Base-by-base conservation (phyloP, 2,329 filamentous ascomycete genomes). In the Grosmannia serpens region DNA sequence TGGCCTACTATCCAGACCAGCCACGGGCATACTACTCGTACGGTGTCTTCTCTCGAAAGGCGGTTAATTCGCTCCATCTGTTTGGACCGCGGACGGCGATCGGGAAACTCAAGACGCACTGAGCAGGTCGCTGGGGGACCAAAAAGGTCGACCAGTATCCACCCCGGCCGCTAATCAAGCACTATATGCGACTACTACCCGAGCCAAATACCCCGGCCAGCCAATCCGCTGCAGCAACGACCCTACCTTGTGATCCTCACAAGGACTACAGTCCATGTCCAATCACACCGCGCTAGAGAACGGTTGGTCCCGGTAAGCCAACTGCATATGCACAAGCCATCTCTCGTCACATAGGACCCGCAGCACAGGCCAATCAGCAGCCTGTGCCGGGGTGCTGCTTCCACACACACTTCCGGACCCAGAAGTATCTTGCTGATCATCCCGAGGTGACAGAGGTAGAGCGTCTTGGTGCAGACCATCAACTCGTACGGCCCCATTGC, bases 261-360 rank as follows among this genome's bases (percentile, higher is more conserved):
- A 44, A 33, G 31, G 31, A 24, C 47, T 41, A 24, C 10, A 13
- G 63, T 58, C 67, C 66, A 62, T 67, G 67, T 54, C 24, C 22
- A 22, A 53, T 63, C 60, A 60, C 60, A 60, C 31, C 24, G 59
- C 61, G 60, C 61, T 63, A 61, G 61, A 15, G 60, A 61, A 61
- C 62, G 62, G 62, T 64, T 64, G 62, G 61, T 64, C 71, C 76
- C 73, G 73, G 71, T 70, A 72, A 69, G 70, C 73, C 74, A 71
- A 68, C 70, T 67, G 70, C 67, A 67, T 68, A 70, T 77, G 74
- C 74, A 75, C 70, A 69, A 71, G 70, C 68, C 68, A 70, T 65
- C 63, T 68, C 64, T 74, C 71, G 70, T 77, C 75, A 78, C 75
- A 76, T 63, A 61, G 49, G 56, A 53, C 59, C 61, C 65, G 64